These are phyloP conservation scores for Pinus taeda DNA, from an alignment of 75 land plant species.

Conservation along the genomic window DNA sequence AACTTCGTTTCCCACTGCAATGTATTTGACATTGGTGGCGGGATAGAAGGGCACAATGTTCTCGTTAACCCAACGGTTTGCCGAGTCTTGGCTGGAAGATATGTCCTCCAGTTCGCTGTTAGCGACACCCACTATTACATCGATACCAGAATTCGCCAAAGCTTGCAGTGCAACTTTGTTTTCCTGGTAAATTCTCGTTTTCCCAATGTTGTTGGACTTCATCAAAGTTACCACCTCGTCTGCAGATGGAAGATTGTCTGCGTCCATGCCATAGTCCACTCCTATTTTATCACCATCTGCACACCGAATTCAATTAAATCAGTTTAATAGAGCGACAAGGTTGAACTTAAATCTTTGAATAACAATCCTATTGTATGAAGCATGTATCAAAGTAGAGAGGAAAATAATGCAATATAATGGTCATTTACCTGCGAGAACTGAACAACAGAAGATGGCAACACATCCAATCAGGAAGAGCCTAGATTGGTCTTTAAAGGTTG, in stretches of 20 bases:
- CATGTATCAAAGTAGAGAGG: too few relatives aligned
- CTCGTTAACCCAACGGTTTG: slow-evolving; percentile 43
- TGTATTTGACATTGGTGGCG: slow-evolving; percentile 37
- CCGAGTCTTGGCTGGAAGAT: slow-evolving; percentile 11
- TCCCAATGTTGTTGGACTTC: slow-evolving; percentile 18
- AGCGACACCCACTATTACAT: slow-evolving; percentile 47
- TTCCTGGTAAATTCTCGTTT: slow-evolving; percentile 54
- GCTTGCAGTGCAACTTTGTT: slow-evolving; percentile 43
- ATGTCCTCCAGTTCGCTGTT: slow-evolving; percentile 29
- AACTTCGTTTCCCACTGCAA: slow-evolving; percentile 64
- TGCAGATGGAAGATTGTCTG: slow-evolving; percentile 62
- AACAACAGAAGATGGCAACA: too few relatives aligned
- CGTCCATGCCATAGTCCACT: slow-evolving; percentile 56
- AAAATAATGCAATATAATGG: too few relatives aligned
- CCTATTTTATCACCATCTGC: slow-evolving; percentile 14
- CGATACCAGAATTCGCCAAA: slow-evolving; percentile 51
- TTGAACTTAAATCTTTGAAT: too few relatives aligned
- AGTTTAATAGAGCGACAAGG: too few relatives aligned
- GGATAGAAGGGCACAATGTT: slow-evolving; percentile 47
- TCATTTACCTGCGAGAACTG: too few relatives aligned
- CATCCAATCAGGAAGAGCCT: too few relatives aligned
- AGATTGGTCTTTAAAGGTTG: too few relatives aligned
- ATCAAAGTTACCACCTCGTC: slow-evolving; percentile 32
- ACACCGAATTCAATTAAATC: too few relatives aligned
- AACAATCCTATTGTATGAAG: too few relatives aligned